These are phyloP conservation scores for Candida insectorum DNA, from an alignment of 805 yeast species.

Conservation along the genomic window DNA sequence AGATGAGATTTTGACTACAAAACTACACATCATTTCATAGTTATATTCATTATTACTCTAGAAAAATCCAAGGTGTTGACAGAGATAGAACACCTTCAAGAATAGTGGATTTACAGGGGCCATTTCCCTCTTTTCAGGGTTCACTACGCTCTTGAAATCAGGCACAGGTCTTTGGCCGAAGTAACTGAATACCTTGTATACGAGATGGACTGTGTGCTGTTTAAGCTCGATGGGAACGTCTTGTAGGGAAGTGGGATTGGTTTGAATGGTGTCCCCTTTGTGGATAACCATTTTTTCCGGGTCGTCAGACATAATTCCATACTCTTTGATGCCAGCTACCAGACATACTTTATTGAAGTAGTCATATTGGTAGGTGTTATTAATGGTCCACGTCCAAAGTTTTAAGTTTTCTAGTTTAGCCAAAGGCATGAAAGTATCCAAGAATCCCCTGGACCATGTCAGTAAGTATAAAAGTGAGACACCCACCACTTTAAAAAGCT, in stretches of 20 bases:
- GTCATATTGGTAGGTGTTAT: slow-evolving; percentile 30
- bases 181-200: not conserved
- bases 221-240: slow-evolving; percentile 1
- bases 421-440: slow-evolving; percentile 36
- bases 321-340: slow-evolving; percentile 22
- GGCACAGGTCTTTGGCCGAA: not conserved
- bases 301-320: slow-evolving; percentile 34
- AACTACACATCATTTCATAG: too few species aligned
- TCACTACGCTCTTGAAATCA: slow-evolving; percentile 2
- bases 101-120: not conserved
- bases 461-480: slow-evolving; percentile 34
- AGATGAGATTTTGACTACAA: too few species aligned
- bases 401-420: slow-evolving; percentile 26
- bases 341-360: slow-evolving; percentile 27
- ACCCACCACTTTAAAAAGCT: slow-evolving; percentile 29
- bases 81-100: not conserved
- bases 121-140: slow-evolving; percentile 1
- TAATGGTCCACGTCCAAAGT: slow-evolving; percentile 40
- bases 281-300: too few species aligned
- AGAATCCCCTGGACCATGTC: slow-evolving; percentile 36
- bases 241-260: too few species aligned
- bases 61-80: slow-evolving; percentile 5
- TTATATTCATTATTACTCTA: too few species aligned
- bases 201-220: slow-evolving; percentile 2
- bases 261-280: too few species aligned